Evolutionary conservation across 352 stramenopile genomes (phyloP), one percentile per base, ranked within the genome.

Genomic region (Pythium rishiriense): DNA sequence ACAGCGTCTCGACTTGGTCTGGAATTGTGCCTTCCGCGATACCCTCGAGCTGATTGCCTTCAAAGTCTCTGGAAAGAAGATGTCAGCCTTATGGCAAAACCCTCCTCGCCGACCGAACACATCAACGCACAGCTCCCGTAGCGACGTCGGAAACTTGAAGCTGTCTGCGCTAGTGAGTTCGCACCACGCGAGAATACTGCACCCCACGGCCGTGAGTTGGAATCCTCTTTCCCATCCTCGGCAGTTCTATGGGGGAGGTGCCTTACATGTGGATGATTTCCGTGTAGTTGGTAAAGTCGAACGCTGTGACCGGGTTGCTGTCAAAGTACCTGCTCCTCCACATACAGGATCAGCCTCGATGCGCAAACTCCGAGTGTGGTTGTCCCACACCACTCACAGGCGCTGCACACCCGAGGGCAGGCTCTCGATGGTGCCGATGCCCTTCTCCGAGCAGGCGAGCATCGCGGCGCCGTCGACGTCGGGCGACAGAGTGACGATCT

Each of bases 191-290:
- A 72, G 52, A n/a, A 68, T 64, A 17, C 65, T 68, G 52, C 3
- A 41, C n/a, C n/a, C n/a, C n/a, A n/a, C n/a, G n/a, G n/a, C 3
- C 19, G 37, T 43, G 17, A 24, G 10, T 24, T 6, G 19, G 7
- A 46, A 12, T 46, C 15, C 33, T 24, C 10, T 7, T n/a, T 24
- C 15, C 39, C 10, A 4, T 46, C 39, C 10, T 24, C 39, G 39
- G 14, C n/a, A n/a, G n/a, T n/a, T n/a, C n/a, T n/a, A n/a, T n/a
- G n/a, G n/a, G n/a, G n/a, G 14, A 6, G 14, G 2, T 46, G 41
- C n/a, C 49, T 55, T 35, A 69, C 62, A 69, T 54, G 54, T 69
- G 54, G 46, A 29, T 50, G 14, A 69, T 24, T 3, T 54, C 42
- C 11, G 42, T 43, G 42, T 70, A 58, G 5, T 39, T 56, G 15